Percentiles rank a stretch among this genome's conserved stretches.
These are phyloP conservation scores for Paraglomus brasilianum DNA, from an alignment of 192 early-diverging fungal genomes.

Conservation along the genomic window DNA sequence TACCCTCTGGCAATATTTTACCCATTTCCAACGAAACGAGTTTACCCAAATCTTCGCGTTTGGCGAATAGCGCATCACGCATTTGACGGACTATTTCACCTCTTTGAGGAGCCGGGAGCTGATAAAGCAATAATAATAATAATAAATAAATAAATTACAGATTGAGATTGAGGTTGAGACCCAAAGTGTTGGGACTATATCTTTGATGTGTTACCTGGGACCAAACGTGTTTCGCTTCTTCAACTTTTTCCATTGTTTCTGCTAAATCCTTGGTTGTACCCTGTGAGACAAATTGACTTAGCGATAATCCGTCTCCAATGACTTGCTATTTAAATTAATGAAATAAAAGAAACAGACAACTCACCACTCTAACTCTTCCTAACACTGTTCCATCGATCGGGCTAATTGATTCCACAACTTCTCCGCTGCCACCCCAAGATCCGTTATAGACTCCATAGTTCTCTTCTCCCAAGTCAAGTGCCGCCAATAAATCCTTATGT, in stretches of 20 bases:
- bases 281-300: constrained; percentile 19
- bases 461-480: constrained; percentile 61
- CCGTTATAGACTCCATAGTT: constrained; percentile 81
- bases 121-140: too few relatives aligned
- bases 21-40: constrained; percentile 93
- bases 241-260: constrained; percentile 60
- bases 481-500: constrained; percentile 51
- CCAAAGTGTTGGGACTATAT: too few relatives aligned
- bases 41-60: constrained; percentile 77
- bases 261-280: constrained; percentile 61
- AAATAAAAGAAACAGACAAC: constrained; percentile 15
- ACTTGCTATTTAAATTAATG: constrained; percentile 4
- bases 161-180: too few relatives aligned
- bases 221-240: constrained; percentile 51
- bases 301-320: background rate
- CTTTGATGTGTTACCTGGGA: too few relatives aligned
- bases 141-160: too few relatives aligned
- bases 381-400: constrained; percentile 85
- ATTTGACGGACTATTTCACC: constrained; percentile 91
- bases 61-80: constrained; percentile 73
- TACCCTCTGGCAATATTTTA: constrained; percentile 90
- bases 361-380: constrained; percentile 72
- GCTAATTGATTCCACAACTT: constrained; percentile 60
- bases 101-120: constrained; percentile 81
- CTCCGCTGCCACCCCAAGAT: constrained; percentile 66